Percentiles rank a stretch among this genome's conserved stretches.
These are phyloP conservation scores for Acanthamoeba royreba DNA, from an alignment of 208 protist genomes.

Conservation along the genomic window DNA sequence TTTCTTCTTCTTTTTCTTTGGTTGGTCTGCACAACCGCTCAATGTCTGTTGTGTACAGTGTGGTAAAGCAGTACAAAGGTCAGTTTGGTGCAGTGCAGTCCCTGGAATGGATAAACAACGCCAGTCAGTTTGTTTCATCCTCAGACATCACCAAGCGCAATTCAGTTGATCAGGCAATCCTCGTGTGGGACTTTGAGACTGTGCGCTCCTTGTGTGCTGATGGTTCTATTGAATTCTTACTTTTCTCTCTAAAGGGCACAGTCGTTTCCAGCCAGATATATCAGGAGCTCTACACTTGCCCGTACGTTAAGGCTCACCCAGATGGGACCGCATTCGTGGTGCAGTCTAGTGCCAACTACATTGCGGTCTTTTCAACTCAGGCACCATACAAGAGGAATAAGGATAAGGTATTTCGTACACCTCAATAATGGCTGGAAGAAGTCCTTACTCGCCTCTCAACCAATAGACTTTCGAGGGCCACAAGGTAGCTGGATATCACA, in stretches of 20 bases:
- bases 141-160: slow-evolving; percentile 23
- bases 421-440: not conserved
- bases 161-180: not conserved
- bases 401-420: not conserved
- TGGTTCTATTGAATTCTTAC: not conserved
- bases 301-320: not conserved
- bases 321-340: not conserved
- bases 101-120: not conserved
- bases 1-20: not conserved
- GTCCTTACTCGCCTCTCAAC: not conserved
- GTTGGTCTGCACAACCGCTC: not conserved
- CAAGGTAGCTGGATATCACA: not conserved
- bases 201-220: not conserved
- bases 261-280: slow-evolving; percentile 33
- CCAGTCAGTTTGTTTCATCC: not conserved
- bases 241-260: not conserved
- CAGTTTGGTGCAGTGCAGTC: not conserved
- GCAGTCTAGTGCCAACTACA: slow-evolving; percentile 12
- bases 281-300: slow-evolving; percentile 7
- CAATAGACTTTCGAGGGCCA: not conserved
- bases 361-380: not conserved
- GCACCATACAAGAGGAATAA: slow-evolving; percentile 28
- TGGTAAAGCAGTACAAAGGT: slow-evolving; percentile 3
- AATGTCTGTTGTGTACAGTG: not conserved
- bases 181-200: slow-evolving; percentile 30